Base-by-base conservation (phyloP, 305 asterid species). In the Rubia peregrina region DNA sequence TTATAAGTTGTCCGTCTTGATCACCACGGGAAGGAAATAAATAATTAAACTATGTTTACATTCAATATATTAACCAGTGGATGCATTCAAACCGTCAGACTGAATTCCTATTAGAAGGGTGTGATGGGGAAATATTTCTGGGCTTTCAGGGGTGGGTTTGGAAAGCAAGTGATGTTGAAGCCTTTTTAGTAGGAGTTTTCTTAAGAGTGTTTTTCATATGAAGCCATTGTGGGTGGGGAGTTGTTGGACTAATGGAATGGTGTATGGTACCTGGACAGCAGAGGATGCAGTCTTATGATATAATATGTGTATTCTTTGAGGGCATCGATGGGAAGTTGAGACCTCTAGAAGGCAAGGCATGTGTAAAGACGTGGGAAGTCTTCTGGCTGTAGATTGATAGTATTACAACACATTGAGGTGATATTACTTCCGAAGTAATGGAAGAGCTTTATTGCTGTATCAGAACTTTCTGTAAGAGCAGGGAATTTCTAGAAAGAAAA, bases 161-260 rank as follows among this genome's bases (percentile, higher is more conserved):
- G 48, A 43, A 9, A 11, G 48, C 48, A 8, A 43, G 48, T 43
- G 48, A 9, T 12, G 11, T 19, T 19, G 36, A 19, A 48, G 53
- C 13, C 69, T n/a, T 65, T 62, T 36, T 14, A 33, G 13, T n/a
- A 42, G 67, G 36, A 62, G 67, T 36, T 41, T 43, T 65, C 43
- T 17, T 65, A 7, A 17, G n/a, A 40, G 41, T 8, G 24, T 4
- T 10, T 65, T 65, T n/a, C 14, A 40, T 65, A 48, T 41, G 26
- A 16, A 41, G 22, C 14, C 51, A 64, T 42, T n/a, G 9, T 64
- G 51, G 24, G 41, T 64, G 49, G 22, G 36, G 5, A n/a, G 53
- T 41, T 33, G 53, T 43, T 17, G 53, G 51, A 55, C 26, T 12
- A 43, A 53, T 53, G 24, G 22, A 53, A 53, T n/a, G 9, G 60